Evolutionary conservation across 352 stramenopile species (phyloP), one percentile per base, ranked within the genome.

Genomic region (Elongisporangium prolatum): DNA sequence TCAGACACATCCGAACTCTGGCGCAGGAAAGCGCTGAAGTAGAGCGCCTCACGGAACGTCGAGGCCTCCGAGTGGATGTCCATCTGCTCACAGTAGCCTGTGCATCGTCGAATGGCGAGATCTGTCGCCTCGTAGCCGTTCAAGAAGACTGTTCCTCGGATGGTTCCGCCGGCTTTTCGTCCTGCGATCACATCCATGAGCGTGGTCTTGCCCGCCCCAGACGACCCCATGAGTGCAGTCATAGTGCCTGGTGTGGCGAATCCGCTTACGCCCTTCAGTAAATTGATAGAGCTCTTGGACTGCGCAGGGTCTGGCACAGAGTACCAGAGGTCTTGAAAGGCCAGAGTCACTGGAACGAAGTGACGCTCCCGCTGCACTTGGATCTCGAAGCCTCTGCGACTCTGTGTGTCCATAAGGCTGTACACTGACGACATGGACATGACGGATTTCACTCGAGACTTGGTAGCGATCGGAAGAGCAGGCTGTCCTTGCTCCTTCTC

Each of bases 121-220:
- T 40, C 28, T 13, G 28, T 40, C 1, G 28, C 28, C 9, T 40
- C 28, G 28, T 40, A 13, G 14, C 28, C 28, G 8, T 40, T 40
- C 5, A 40, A 2, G 8, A 40, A 40, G 28, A 40, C 9, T 9
- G 9, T 40, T 8, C 28, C 28, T 14, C 28, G 28, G 28, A 13
- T 40, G 2, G 24, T 34, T 34, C 24, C 24, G 24, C 74, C 78
- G 22, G 72, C 88, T 67, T 97, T 97, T 37, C 91, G 72, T 21
- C 92, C 67, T 0, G 91, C 86, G 47, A 98, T 91, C 4, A 97
- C 87, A 72, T 98, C 88, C 62, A 96, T 88, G 21, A 98, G 69
- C 1, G 91, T 97, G 2, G 82, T 37, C 63, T 98, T 97, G 0
- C 89, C 88, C 34, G 83, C 77, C 18, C 81, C 79, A 16, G 60